A percentile compares a stretch with the other conserved stretches of the same genome.
These are phyloP conservation scores for Ophiosphaerella korrae DNA, from an alignment of 2,329 filamentous ascomycete species.

Conservation along the genomic window DNA sequence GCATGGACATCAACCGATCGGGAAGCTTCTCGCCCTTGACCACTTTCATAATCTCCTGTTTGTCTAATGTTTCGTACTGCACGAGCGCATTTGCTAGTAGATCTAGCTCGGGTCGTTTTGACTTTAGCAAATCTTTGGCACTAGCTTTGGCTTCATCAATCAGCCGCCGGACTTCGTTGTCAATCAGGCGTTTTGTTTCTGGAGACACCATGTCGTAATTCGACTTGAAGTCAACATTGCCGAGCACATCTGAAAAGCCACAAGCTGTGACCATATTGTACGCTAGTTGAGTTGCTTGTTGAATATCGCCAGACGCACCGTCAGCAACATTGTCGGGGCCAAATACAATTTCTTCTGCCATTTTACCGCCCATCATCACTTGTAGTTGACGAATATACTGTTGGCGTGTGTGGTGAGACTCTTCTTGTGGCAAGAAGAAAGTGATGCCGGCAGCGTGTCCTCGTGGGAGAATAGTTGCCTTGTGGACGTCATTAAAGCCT, in stretches of 20 bases:
- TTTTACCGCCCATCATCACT: slow-evolving; percentile 82
- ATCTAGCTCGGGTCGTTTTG: slow-evolving; percentile 83
- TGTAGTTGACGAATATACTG: slow-evolving; percentile 84
- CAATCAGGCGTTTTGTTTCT: slow-evolving; percentile 84
- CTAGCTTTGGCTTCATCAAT: slow-evolving; percentile 81
- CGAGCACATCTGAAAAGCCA: slow-evolving; percentile 86
- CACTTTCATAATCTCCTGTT: slow-evolving; percentile 87
- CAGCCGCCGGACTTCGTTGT: slow-evolving; percentile 82
- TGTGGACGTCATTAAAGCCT: slow-evolving; percentile 81
- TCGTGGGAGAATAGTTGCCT: slow-evolving; percentile 94
- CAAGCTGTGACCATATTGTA: slow-evolving; percentile 87
- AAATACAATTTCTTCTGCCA: slow-evolving; percentile 89
- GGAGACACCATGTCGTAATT: slow-evolving; percentile 83
- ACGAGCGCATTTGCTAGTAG: slow-evolving; percentile 85
- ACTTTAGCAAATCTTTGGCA: slow-evolving; percentile 71
- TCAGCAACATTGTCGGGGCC: slow-evolving; percentile 90
- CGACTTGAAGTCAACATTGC: slow-evolving; percentile 84
- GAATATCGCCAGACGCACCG: slow-evolving; percentile 83
- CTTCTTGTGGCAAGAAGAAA: slow-evolving; percentile 86
- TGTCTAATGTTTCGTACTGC: slow-evolving; percentile 90
- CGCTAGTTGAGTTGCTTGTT: slow-evolving; percentile 78
- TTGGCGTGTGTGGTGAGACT: slow-evolving; percentile 77
- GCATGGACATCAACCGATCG: slow-evolving; percentile 65
- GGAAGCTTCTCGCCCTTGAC: slow-evolving; percentile 83
- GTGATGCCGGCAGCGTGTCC: slow-evolving; percentile 87